These are phyloP conservation scores for Oidiodendron maius DNA, from an alignment of 495 filamentous ascomycete genomes.

Conservation along the genomic window DNA sequence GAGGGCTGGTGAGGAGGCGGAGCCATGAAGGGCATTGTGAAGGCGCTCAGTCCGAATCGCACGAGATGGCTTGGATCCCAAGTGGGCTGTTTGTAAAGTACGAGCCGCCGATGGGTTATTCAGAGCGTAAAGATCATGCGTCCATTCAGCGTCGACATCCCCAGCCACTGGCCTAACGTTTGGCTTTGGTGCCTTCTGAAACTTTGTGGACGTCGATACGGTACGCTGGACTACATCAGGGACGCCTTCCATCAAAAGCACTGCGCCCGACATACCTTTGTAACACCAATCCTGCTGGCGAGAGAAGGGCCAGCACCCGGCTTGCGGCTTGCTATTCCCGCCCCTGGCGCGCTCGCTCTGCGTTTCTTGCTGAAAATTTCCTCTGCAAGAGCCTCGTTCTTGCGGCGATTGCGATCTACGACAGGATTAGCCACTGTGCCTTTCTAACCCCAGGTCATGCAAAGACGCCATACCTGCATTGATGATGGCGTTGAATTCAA, in stretches of 20 bases:
- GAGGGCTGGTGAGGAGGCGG: slow-evolving; percentile 25
- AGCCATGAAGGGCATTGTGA: slow-evolving; percentile 27
- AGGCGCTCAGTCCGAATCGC: slow-evolving; percentile 26
- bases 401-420: slow-evolving; percentile 63
- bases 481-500: slow-evolving; percentile 21
- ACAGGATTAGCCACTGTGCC: slow-evolving; percentile 5
- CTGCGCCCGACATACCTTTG: slow-evolving; percentile 9
- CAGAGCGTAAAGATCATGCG: slow-evolving; percentile 45
- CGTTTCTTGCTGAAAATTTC: slow-evolving; percentile 63
- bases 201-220: slow-evolving; percentile 31
- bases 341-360: slow-evolving; percentile 49
- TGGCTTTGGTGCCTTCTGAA: slow-evolving; percentile 32
- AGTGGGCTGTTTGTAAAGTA: slow-evolving; percentile 25
- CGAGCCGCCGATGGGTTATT: slow-evolving; percentile 26
- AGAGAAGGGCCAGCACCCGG: slow-evolving; percentile 43
- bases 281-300: slow-evolving; percentile 57
- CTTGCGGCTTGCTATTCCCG: slow-evolving; percentile 36
- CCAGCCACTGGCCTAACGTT: slow-evolving; percentile 25
- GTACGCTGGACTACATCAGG: slow-evolving; percentile 29
- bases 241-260: slow-evolving; percentile 1
- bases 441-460: background rate
- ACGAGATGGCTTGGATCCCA: slow-evolving; percentile 22
- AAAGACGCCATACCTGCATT: slow-evolving; percentile 13
- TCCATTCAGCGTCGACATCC: slow-evolving; percentile 51
- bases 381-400: slow-evolving; percentile 65